phyloP scores from a whole-genome alignment of 441 rosid species.

The Gossypium davidsonii region DNA sequence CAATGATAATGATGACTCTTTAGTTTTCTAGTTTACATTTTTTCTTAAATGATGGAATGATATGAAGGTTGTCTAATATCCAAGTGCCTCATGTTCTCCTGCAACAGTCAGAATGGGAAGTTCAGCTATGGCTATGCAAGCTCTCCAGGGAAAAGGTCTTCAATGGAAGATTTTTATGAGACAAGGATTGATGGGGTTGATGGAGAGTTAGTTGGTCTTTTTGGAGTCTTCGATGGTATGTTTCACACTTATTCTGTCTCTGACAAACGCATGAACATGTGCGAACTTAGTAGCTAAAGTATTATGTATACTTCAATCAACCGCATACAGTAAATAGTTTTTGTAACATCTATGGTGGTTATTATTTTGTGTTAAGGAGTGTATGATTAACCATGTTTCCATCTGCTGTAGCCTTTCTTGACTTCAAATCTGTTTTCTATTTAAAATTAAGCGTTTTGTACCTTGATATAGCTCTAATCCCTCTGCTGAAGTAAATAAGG shows the following conservation, averaged over 20 bases:
- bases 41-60: slow-evolving; percentile 1
- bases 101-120: slow-evolving; percentile 75
- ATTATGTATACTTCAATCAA: neutral
- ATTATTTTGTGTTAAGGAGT: neutral
- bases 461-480: neutral
- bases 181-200: slow-evolving; percentile 85
- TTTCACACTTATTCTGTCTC: slow-evolving; percentile 2
- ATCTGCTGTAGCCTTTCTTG: neutral
- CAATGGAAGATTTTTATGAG: slow-evolving; percentile 98
- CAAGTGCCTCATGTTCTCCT: slow-evolving; percentile 15
- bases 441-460: neutral
- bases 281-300: neutral
- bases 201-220: slow-evolving; percentile 84
- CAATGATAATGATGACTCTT: neutral
- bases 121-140: slow-evolving; percentile 99
- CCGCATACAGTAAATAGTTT: neutral
- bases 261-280: neutral
- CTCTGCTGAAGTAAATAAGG: neutral
- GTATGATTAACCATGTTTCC: neutral
- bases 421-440: neutral
- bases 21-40: neutral
- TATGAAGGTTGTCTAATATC: slow-evolving; percentile 2
- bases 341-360: neutral
- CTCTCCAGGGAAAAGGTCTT: slow-evolving; percentile 91
- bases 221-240: slow-evolving; percentile 96